These are phyloP conservation scores for Colletotrichum chrysophilum DNA, from an alignment of 2,329 filamentous ascomycete genomes.

Conservation along the genomic window DNA sequence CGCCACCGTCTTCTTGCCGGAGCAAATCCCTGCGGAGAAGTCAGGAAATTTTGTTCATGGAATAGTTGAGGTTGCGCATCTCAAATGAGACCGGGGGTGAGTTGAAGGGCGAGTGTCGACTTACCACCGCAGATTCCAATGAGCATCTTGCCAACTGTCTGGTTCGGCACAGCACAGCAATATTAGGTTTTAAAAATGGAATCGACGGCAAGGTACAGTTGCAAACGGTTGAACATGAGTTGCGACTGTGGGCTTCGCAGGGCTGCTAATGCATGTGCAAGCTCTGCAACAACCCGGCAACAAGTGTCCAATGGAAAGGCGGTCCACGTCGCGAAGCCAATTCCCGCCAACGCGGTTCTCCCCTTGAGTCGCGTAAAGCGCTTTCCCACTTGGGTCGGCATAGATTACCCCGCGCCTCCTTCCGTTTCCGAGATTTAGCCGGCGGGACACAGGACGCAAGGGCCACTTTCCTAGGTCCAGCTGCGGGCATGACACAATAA, in stretches of 20 bases:
- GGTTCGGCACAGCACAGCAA: neutral
- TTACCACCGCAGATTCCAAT: slow-evolving; percentile 79
- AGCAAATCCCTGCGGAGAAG: slow-evolving; percentile 75
- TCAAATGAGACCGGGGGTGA: neutral
- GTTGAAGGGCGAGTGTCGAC: slow-evolving; percentile 12
- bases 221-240: neutral
- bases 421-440: slow-evolving; percentile 4
- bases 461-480: neutral
- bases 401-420: neutral
- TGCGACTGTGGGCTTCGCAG: neutral
- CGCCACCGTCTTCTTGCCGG: slow-evolving; percentile 89
- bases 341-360: neutral
- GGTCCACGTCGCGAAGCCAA: neutral
- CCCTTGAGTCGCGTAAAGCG: slow-evolving; percentile 4
- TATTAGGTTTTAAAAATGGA: neutral
- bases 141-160: slow-evolving; percentile 59
- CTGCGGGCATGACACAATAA: neutral
- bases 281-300: slow-evolving; percentile 8
- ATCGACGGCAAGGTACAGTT: neutral
- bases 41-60: neutral
- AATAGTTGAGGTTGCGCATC: slow-evolving; percentile 10
- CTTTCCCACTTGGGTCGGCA: neutral
- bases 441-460: slow-evolving; percentile 9
- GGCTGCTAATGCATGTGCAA: neutral
- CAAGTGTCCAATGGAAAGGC: neutral